Base-by-base conservation (phyloP, 257 asterid genomes). In the Gardenia jasminoides region DNA sequence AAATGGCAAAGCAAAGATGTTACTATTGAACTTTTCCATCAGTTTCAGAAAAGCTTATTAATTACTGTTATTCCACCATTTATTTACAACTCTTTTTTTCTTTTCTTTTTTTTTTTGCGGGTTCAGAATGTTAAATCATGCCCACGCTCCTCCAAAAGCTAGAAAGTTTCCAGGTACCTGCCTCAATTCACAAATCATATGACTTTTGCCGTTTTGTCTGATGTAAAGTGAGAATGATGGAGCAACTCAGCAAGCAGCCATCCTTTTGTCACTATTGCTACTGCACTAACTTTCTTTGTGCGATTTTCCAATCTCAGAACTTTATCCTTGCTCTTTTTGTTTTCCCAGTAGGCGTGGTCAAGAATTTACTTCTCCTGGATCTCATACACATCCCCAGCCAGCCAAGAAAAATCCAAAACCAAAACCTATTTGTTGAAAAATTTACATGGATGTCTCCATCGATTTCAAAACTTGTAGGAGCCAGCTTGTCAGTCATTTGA, bases 101-200 rank as follows among this genome's bases (percentile, higher is more conserved):
- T 48, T 48, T 28, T 36, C 4, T 36, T 36, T 36, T 36, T 36
- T 36, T 36, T 36, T 36, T 36, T 2, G 9, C 46, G 83, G 77
- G 82, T 80, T 88, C 82, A 82, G 83, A 46, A 80, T 74, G 88
- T 85, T 83, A 82, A 83, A 86, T 88, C 91, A 87, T 86, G 85
- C 41, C 82, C 83, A 84, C 79, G 87, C 91, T 86, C 91, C 89
- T 73, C 85, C 81, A 70, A 86, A 83, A 84, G 80, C 79, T 70
- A 41, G 67, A 85, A 73, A 78, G 81, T 48, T 50, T 66, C 48
- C 52, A 56, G 66, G 68, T 76, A 46, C 76, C 39, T 75, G 77
- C 61, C 72, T 82, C 85, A 78, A 69, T 82, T 74, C 46, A 15
- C 48, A 61, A 74, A 82, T 70, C 67, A 79, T 79, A 70, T 44